Conservation (phyloP, 129 eudicot species). For the Artemisia tridentata region DNA sequence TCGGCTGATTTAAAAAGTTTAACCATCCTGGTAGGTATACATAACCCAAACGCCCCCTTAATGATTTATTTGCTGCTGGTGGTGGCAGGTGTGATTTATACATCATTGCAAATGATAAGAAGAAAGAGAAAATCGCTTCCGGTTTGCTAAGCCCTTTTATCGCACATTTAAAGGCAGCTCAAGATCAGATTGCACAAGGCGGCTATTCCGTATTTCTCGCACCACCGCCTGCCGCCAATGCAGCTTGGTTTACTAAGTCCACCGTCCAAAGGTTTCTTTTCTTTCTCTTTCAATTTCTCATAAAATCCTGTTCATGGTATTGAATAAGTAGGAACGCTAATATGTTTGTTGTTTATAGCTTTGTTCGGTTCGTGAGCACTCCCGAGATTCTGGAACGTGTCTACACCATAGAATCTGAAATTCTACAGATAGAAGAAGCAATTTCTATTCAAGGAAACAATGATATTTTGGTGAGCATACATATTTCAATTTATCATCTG, state of each 20-base stretch:
- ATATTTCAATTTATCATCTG: not conserved
- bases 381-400: constrained; percentile 95
- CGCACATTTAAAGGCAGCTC: constrained; percentile 83
- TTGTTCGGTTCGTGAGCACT: constrained; percentile 98
- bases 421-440: constrained; percentile 79
- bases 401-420: constrained; percentile 86
- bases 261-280: constrained; percentile 73
- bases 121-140: constrained; percentile 75
- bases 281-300: not conserved
- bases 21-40: too few species aligned
- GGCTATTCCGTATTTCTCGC: constrained; percentile 87
- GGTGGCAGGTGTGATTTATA: constrained; percentile 73
- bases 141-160: constrained; percentile 85
- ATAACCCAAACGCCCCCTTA: too few species aligned
- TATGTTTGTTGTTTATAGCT: constrained; percentile 45
- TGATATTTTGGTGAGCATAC: constrained; percentile 32
- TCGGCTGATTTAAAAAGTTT: too few species aligned
- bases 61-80: too few species aligned
- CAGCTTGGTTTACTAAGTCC: constrained; percentile 88
- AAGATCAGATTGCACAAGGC: constrained; percentile 87
- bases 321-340: too few species aligned
- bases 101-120: constrained; percentile 71
- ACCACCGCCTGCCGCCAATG: constrained; percentile 52
- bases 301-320: not conserved
- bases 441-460: constrained; percentile 62